A percentile compares a stretch with the other conserved stretches of the same genome.
These are phyloP conservation scores for Wickerhamomyces sp. DNA, from an alignment of 1,139 yeast species.

Conservation along the genomic window DNA sequence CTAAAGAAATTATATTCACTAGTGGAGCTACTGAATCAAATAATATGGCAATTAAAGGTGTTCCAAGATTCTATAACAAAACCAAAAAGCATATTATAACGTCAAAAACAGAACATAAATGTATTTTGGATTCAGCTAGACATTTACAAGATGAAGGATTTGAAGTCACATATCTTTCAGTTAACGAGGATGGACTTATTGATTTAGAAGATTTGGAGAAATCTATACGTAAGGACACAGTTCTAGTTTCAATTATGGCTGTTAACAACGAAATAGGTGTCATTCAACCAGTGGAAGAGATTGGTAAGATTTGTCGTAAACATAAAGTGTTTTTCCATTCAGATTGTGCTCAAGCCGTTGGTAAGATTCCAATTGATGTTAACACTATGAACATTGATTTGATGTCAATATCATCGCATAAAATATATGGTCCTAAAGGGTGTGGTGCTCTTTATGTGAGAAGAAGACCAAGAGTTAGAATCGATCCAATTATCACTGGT, in stretches of 20 bases:
- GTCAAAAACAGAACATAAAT: slow-evolving; percentile 95
- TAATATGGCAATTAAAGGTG: slow-evolving; percentile 93
- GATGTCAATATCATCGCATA: slow-evolving; percentile 91
- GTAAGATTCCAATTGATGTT: slow-evolving; percentile 89
- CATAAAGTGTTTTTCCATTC: slow-evolving; percentile 94
- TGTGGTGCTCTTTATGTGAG: slow-evolving; percentile 93
- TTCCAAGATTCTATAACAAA: slow-evolving; percentile 85
- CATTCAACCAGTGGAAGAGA: slow-evolving; percentile 91
- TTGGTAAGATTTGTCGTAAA: slow-evolving; percentile 81
- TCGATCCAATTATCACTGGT: slow-evolving; percentile 92
- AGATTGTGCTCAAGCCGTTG: slow-evolving; percentile 98
- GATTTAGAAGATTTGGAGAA: slow-evolving; percentile 71
- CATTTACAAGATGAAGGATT: slow-evolving; percentile 95
- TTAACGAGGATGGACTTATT: slow-evolving; percentile 73
- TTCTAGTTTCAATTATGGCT: slow-evolving; percentile 91
- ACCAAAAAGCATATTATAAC: slow-evolving; percentile 93
- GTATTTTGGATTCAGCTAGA: slow-evolving; percentile 94
- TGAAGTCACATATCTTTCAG: slow-evolving; percentile 91
- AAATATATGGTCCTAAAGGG: slow-evolving; percentile 98
- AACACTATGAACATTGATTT: slow-evolving; percentile 90
- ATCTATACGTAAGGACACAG: slow-evolving; percentile 89
- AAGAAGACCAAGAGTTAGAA: slow-evolving; percentile 97
- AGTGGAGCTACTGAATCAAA: slow-evolving; percentile 98
- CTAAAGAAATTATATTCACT: slow-evolving; percentile 94
- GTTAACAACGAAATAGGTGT: slow-evolving; percentile 98